Conservation (phyloP, 2,329 filamentous ascomycete species). For the Leptographium wingfieldii region DNA sequence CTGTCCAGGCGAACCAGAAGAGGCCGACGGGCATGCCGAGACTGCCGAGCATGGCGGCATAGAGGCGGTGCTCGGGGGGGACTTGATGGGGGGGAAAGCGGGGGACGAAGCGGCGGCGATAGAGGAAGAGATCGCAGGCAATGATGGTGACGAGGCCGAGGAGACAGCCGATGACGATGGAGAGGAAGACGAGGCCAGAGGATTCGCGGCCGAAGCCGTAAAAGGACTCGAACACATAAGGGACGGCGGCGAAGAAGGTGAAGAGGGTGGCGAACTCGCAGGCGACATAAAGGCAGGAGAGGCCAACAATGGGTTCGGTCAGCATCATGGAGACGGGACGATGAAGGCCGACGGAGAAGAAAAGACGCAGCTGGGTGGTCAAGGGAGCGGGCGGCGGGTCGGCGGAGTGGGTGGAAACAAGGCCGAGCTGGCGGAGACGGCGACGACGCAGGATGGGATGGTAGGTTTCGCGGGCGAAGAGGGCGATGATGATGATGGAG, state of each 20-base stretch:
- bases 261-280: conserved; percentile 40
- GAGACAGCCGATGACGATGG: conserved; percentile 31
- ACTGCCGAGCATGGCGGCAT: conserved; percentile 45
- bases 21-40: conserved; percentile 38
- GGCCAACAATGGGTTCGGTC: conserved; percentile 50
- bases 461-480: conserved; percentile 42
- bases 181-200: conserved; percentile 31
- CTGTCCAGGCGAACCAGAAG: conserved; percentile 51
- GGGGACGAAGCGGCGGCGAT: conserved; percentile 21
- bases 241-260: conserved; percentile 38
- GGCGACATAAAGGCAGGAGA: conserved; percentile 36
- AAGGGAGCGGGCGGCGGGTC: conserved; percentile 6
- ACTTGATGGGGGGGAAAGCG: conserved; percentile 23
- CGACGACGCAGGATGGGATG: conserved; percentile 35
- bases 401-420: conserved; percentile 9
- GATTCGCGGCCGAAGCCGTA: conserved; percentile 32
- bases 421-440: conserved; percentile 23
- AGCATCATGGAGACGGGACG: conserved; percentile 46
- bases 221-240: conserved; percentile 31
- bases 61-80: conserved; percentile 44
- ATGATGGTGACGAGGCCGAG: conserved; percentile 28
- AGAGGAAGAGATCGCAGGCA: conserved; percentile 29
- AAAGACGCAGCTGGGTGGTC: conserved; percentile 17
- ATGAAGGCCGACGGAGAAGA: conserved; percentile 30
- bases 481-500: conserved; percentile 21